Conservation (phyloP, 306 rosid species). For the Lotus japonicus region DNA sequence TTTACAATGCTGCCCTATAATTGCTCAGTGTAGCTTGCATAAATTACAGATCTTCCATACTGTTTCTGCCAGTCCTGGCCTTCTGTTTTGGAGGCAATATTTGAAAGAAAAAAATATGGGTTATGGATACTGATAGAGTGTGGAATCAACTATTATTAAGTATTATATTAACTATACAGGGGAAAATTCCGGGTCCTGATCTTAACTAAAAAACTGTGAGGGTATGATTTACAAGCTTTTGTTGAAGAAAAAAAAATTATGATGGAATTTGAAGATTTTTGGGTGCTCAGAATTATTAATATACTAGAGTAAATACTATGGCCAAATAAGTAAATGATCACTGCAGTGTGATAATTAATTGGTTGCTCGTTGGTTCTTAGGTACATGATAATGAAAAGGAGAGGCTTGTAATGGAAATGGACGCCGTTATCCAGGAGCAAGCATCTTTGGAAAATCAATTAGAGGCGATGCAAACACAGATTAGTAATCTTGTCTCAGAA, state of each 20-base stretch:
- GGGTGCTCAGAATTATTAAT: not conserved
- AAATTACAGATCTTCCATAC: not conserved
- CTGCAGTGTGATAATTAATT: conserved; percentile 1
- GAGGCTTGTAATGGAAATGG: conserved; percentile 93
- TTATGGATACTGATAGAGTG: not conserved
- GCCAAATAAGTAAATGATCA: not conserved
- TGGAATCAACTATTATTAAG: not conserved
- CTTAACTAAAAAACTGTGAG: not conserved
- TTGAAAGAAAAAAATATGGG: not conserved
- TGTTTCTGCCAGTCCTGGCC: not conserved
- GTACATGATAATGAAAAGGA: conserved; percentile 93
- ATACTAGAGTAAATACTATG: not conserved
- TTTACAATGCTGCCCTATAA: not conserved
- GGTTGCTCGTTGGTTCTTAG: conserved; percentile 36
- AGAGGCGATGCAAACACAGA: conserved; percentile 46
- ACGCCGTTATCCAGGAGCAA: conserved; percentile 71
- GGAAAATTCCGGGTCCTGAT: not conserved
- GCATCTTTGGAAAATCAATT: conserved; percentile 65
- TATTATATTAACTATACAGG: not conserved
- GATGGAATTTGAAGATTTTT: conserved; percentile 11
- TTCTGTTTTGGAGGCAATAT: not conserved
- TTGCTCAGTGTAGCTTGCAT: not conserved
- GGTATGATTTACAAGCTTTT: not conserved
- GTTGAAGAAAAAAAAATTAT: not conserved
- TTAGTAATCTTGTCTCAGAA: conserved; percentile 51